Base-by-base conservation (phyloP, 345 rosid genomes). In the Diplotaxis tenuifolia region DNA sequence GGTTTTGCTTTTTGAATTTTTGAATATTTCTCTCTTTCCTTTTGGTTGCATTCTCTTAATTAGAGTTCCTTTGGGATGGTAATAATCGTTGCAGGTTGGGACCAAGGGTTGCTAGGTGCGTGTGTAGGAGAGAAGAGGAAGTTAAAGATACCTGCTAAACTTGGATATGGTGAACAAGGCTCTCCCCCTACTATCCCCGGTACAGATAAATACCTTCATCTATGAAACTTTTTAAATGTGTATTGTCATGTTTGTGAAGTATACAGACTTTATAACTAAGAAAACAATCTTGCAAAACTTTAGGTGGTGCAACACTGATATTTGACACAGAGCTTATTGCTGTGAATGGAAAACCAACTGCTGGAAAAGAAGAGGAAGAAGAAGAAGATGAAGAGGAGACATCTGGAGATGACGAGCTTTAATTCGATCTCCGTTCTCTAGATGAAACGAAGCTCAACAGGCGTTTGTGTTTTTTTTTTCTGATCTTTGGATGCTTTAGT, bases 181-280 rank as follows among this genome's bases (percentile, higher is more conserved):
- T 87, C 97, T 67, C 97, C 98, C 6, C 98, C 97, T 6, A 91
- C 90, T 38, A 94, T 94, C 60, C 97, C 97, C 4, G 98, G 97
- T 89, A 84, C 66, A 40, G 56, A 42, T 0, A 1, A 42, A 42
- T 19, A 42, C 50, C 19, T n/a, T 14, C 40, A 66, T 69, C 31
- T 59, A 10, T 15, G 9, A 40, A 4, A 28, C 12, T 23, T 66
- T 50, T 47, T 7, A 36, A 9, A 21, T 54, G 27, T 53, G 29
- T 54, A 10, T 69, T 34, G 16, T 42, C 18, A 16, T 47, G 54
- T 47, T 47, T 47, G 11, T 66, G 36, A 22, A 32, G 28, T 9
- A 14, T 12, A 28, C 6, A 1, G 6, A 16, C 0, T 49, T 49
- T 0, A n/a, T 15, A 47, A 7, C 54, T 15, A 69, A 69, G 0